Base-by-base conservation (phyloP, 208 protist species). In the Trypanosoma brucei region DNA sequence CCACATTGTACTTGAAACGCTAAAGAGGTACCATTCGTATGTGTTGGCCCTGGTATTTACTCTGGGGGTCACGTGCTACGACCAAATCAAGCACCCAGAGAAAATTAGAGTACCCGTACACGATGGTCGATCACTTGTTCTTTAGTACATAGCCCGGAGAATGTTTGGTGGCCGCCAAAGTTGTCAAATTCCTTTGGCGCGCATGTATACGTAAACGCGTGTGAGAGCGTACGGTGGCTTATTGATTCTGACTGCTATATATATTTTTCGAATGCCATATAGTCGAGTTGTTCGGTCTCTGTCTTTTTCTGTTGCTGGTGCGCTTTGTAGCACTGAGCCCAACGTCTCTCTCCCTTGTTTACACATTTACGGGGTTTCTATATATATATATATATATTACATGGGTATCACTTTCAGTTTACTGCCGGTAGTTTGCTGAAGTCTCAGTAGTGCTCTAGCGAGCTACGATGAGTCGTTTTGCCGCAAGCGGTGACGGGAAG, bases 1-100 rank as follows among this genome's bases (percentile, higher is more conserved):
- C 5, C 86, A 93, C 70, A 91, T 93, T 67, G 70, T 90, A 3
- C 60, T 93, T 3, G 84, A 93, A 62, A 88, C 81, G 22, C 62
- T 90, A 54, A 93, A 93, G 70, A 79, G 83, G 52, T 89, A 88
- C 68, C 86, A 92, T 60, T 75, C 86, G 37, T 92, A 92, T 64
- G 72, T 92, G 9, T 62, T 92, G 30, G 80, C 80, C 1, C 74
- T 89, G 38, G 39, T 68, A 40, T 70, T 92, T 37, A 85, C 88
- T 61, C 62, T 79, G n/a, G 67, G 71, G 55, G 72, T 83, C 22
- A 86, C 78, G 34, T 67, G 85, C 4, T 85, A 86, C 42, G 82
- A 89, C 37, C 86, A 92, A 51, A 54, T 72, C 34, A 62, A 70
- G 35, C 60, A 92, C 65, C 83, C 82, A 7, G 80, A 84, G 50